Evolutionary conservation across 225 moss, liverwort and hornwort genomes (phyloP), one percentile per base, ranked within the genome.

Genomic region (Straminergon stramineum): DNA sequence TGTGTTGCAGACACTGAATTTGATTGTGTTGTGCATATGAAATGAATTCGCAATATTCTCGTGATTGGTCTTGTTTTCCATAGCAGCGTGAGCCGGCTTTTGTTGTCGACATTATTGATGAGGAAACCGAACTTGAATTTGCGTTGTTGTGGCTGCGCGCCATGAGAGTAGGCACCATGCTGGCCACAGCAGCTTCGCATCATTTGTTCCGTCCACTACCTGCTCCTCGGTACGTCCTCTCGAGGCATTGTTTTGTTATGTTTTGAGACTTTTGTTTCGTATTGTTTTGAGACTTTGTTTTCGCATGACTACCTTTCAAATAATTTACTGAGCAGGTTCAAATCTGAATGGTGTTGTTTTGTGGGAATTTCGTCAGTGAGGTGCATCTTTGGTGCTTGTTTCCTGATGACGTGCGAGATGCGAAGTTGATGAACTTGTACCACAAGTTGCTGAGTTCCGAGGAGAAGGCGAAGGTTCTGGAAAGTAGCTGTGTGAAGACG

Each of bases 351-450:
- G 43, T 91, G 67, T 16, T 57, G 64, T 87, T 80, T 39, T 35
- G 51, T 75, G 74, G 88, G 35, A 10, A 37, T 77, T 82, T 14
- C 69, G n/a, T 61, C 91, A 96, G 97, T 79, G 99, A 96, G 88
- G 95, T 95, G 31, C 99, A 99, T 87, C 94, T 99, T 48, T 97
- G 97, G 99, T 97, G 96, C 90, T 66, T 97, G 64, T 99, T 99
- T 91, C 97, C 96, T 30, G 96, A 95, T 80, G 97, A 99, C 83
- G 94, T 89, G 85, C 89, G 88, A 79, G 99, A 99, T 69, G 62
- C 67, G 26, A 85, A 90, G 55, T 89, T 99, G 91, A 84, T 96
- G 79, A 93, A 88, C 84, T 70, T 84, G 71, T 99, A 99, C 86
- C 92, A 89, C 75, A 94, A 91, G 78, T 85, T 99, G 90, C 92